Conservation (phyloP, 176 grass and related monocot species). For the Musa beccarii region DNA sequence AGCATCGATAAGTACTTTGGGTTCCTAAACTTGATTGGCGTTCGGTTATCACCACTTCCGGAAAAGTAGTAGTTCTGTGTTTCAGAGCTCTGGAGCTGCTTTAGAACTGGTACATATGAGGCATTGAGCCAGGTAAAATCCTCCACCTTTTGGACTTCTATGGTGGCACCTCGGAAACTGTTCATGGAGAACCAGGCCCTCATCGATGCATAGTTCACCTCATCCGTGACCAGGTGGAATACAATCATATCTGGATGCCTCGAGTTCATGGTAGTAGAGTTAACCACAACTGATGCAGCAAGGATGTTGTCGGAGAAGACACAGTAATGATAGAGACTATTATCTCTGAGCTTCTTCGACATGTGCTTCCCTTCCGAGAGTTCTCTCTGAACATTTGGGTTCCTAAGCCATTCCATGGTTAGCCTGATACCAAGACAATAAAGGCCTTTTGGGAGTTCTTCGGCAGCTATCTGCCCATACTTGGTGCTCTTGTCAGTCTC, state of each 20-base stretch:
- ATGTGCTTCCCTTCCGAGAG: conserved; percentile 34
- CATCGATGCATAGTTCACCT: conserved; percentile 88
- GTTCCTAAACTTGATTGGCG: conserved; percentile 89
- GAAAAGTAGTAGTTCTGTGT: conserved; percentile 92
- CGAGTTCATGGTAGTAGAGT: conserved; percentile 76
- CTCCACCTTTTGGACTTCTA: conserved; percentile 82
- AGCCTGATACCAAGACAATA: conserved; percentile 82
- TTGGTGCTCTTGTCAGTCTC: conserved; percentile 79
- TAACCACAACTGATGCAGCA: conserved; percentile 79
- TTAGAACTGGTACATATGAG: conserved; percentile 83
- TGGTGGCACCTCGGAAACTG: conserved; percentile 60
- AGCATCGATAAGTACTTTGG: conserved; percentile 93
- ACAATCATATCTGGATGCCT: conserved; percentile 59
- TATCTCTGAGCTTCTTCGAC: conserved; percentile 62
- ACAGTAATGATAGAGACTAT: conserved; percentile 79
- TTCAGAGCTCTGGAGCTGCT: conserved; percentile 69
- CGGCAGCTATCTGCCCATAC: conserved; percentile 84
- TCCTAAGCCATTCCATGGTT: conserved; percentile 82
- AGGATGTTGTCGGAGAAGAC: conserved; percentile 97
- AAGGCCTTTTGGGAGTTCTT: conserved; percentile 87
- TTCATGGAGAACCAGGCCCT: conserved; percentile 87
- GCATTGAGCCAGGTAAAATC: conserved; percentile 93
- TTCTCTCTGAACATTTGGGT: conserved; percentile 51
- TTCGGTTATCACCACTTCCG: conserved; percentile 42
- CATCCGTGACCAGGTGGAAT: conserved; percentile 89